Evolutionary conservation across 108 stramenopile genomes (phyloP), one percentile per base, ranked within the genome.

Genomic region (Craspedostauros australis): DNA sequence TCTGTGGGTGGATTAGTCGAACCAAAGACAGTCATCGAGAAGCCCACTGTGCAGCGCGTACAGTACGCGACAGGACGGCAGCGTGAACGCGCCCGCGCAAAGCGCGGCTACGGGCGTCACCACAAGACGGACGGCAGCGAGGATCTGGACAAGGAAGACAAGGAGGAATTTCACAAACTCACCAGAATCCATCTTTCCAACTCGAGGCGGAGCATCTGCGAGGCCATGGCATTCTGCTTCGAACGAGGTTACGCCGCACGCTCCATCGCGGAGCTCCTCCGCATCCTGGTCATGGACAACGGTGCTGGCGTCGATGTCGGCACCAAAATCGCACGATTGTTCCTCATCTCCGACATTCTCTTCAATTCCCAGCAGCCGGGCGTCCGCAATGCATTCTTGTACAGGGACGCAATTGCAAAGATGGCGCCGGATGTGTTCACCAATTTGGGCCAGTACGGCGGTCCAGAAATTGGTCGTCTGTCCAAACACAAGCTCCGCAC

Each of bases 321-420:
- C 34, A 70, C 79, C 11, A 49, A 73, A 33, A 80, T 82, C 36
- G 90, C 90, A 25, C 64, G 86, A 54, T 48, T 91, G 54, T 91
- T 66, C 54, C 68, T 91, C 1, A 23, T 91, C 25, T 91, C 90
- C 1, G 90, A 91, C 49, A 71, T 91, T 43, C 49, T 91, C 37
- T 87, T 85, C 74, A 91, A 91, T 63, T 87, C 86, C 9, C 90
- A 91, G 62, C 90, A 91, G 48, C 86, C 86, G 23, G 90, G 90
- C n/a, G 83, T 91, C 2, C 39, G 63, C 29, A 91, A 87, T 55
- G 90, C 86, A 27, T 91, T 86, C 64, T 76, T 66, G 18, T 91
- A 83, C 56, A 64, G 90, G 38, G 80, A 84, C 54, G 80, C 83
- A 2, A 82, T 91, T 24, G 85, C 87, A 54, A 40, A 66, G 14